These are phyloP conservation scores for Neonectria ditissima DNA, from an alignment of 2,329 filamentous ascomycete genomes.

Conservation along the genomic window DNA sequence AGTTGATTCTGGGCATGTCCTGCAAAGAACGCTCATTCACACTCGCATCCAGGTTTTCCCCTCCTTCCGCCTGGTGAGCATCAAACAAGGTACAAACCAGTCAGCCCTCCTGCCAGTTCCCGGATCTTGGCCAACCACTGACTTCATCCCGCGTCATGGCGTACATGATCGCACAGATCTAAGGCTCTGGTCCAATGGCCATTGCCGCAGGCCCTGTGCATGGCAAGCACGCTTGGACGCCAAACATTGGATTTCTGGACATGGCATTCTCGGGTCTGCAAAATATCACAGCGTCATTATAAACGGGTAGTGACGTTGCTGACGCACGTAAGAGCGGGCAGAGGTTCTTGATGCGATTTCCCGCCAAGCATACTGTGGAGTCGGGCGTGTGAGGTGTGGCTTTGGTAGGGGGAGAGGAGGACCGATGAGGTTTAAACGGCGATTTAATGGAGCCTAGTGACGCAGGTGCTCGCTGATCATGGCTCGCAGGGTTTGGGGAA, in stretches of 20 bases:
- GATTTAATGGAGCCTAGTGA: slow-evolving; percentile 25
- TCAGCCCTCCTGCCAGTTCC: not conserved
- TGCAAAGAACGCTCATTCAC: slow-evolving; percentile 27
- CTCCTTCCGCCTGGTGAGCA: slow-evolving; percentile 4
- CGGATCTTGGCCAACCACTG: slow-evolving; percentile 25
- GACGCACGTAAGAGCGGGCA: slow-evolving; percentile 25
- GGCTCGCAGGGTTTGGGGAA: slow-evolving; percentile 29
- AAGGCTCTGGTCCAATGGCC: slow-evolving; percentile 14
- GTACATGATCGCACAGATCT: slow-evolving; percentile 28
- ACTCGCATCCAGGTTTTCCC: not conserved
- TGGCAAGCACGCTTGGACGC: slow-evolving; percentile 20
- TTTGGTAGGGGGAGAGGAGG: not conserved
- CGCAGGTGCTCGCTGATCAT: slow-evolving; percentile 23
- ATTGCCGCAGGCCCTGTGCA: slow-evolving; percentile 26
- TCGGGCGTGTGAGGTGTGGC: slow-evolving; percentile 18
- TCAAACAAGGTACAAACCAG: not conserved
- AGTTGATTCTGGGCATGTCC: slow-evolving; percentile 15
- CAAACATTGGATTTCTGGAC: slow-evolving; percentile 13
- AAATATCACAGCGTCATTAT: slow-evolving; percentile 40
- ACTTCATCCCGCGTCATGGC: slow-evolving; percentile 45
- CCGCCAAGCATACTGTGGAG: slow-evolving; percentile 41
- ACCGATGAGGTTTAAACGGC: not conserved
- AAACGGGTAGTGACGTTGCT: slow-evolving; percentile 41
- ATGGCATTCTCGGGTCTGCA: slow-evolving; percentile 17
- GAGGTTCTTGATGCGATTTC: slow-evolving; percentile 13